Base-by-base conservation (phyloP, 1,284 basidiomycete genomes). In the Pascua sp. region DNA sequence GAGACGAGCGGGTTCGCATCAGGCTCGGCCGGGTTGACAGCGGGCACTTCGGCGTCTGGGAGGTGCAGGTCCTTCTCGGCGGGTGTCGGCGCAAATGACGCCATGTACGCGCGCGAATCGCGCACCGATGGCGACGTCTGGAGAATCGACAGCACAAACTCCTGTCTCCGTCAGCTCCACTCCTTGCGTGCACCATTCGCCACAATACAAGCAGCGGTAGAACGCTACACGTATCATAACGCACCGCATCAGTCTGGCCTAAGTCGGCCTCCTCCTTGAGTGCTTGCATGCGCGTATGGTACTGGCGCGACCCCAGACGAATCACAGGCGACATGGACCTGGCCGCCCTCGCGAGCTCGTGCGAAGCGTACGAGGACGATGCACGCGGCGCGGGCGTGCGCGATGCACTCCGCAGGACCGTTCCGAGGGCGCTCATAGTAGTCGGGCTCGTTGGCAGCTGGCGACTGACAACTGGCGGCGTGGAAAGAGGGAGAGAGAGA, bases 131-230 rank as follows among this genome's bases (percentile, higher is more conserved):
- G 94, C 60, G 91, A 92, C 41, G 96, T 89, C 63, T 90, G 87
- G 53, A 99, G 82, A 67, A 99, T 90, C 49, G 92, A 95, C 53
- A 98, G 80, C 73, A 99, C 95, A 71, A 99, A 94, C 71, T 97
- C 94, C 93, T 98, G 58, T 32, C 24, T 32, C 0, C n/a, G 42
- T 58, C 42, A 56, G 60, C 18, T 36, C 37, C 17, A 2, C 16
- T 36, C 13, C 18, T 18, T 47, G 46, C 51, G 13, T 52, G 43
- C 36, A n/a, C 24, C 24, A 41, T 42, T 80, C 81, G 7, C 91
- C 91, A 50, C 92, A 91, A 78, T 91, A 89, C 49, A 96, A 84
- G 8, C 40, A n/a, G 40, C 4, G 11, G 17, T 45, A 45, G 43
- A 11, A 45, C n/a, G 11, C 16, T n/a, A 42, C 41, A 42, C 41